Percentiles rank a stretch among this genome's conserved stretches.
Conservation (phyloP, 2,329 filamentous ascomycete genomes). For the Didymella lethalis region DNA sequence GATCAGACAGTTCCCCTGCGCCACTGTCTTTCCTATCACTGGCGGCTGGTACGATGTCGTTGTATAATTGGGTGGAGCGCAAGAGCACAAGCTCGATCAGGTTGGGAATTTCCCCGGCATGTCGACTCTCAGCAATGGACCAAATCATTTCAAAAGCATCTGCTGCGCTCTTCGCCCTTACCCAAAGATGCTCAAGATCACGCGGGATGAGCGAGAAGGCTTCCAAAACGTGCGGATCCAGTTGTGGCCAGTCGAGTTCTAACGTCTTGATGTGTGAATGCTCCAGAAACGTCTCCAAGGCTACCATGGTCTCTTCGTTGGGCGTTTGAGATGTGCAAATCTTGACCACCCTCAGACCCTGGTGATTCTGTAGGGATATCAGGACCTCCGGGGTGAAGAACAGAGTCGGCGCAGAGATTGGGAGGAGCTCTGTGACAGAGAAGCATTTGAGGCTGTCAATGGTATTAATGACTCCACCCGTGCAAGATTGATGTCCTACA, state of each 20-base stretch:
- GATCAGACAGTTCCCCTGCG: neutral
- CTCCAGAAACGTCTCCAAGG: slow-evolving; percentile 29
- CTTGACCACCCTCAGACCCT: slow-evolving; percentile 25
- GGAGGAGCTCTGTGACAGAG: slow-evolving; percentile 27
- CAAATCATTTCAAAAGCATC: slow-evolving; percentile 28
- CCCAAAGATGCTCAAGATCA: slow-evolving; percentile 28
- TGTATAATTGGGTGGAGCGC: slow-evolving; percentile 16
- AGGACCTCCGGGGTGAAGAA: slow-evolving; percentile 37
- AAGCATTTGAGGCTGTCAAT: slow-evolving; percentile 32
- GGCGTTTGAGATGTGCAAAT: slow-evolving; percentile 32
- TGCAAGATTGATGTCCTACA: slow-evolving; percentile 28
- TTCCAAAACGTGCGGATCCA: slow-evolving; percentile 28
- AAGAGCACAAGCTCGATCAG: slow-evolving; percentile 34
- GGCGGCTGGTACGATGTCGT: neutral
- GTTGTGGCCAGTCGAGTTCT: slow-evolving; percentile 40
- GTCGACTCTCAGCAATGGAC: slow-evolving; percentile 19
- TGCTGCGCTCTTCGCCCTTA: slow-evolving; percentile 23
- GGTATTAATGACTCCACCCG: slow-evolving; percentile 24
- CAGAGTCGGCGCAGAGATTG: slow-evolving; percentile 18
- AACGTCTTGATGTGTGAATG: slow-evolving; percentile 27
- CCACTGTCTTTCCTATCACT: slow-evolving; percentile 15
- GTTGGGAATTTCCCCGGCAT: slow-evolving; percentile 18
- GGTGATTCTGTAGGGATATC: slow-evolving; percentile 28
- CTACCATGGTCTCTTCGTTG: slow-evolving; percentile 24
- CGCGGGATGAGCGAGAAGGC: slow-evolving; percentile 23